Percentiles rank a stretch among this genome's conserved stretches.
Conservation (phyloP, 2,329 filamentous ascomycete species). For the Clathrospora elynae region DNA sequence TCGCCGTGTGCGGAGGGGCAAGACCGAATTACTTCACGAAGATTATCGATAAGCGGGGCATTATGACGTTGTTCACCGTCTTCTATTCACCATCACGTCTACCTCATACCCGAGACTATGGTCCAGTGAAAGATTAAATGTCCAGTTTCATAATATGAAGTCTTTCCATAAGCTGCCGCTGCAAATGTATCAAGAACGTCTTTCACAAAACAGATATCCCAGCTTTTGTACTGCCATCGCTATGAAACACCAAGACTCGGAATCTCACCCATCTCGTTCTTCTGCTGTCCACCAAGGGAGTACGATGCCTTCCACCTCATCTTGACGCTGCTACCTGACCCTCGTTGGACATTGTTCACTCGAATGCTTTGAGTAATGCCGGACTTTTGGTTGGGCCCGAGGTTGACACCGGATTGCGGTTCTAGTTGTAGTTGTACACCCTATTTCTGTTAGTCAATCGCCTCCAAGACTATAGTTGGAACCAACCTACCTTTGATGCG, state of each 20-base stretch:
- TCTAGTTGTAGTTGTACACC: conserved; percentile 80
- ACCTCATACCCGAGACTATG: not conserved
- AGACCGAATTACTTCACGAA: conserved; percentile 20
- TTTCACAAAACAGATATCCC: conserved; percentile 2
- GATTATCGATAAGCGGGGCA: conserved; percentile 28
- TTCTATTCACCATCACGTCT: not conserved
- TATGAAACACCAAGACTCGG: conserved; percentile 75
- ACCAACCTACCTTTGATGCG: conserved; percentile 76
- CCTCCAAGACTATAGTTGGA: not conserved
- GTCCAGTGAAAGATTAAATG: not conserved
- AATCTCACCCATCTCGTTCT: conserved; percentile 85
- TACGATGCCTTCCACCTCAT: conserved; percentile 89
- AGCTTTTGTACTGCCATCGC: conserved; percentile 12
- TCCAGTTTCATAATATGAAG: too few relatives aligned
- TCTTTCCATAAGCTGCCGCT: not conserved
- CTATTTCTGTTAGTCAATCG: conserved; percentile 53
- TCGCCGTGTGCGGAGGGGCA: conserved; percentile 25
- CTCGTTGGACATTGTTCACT: conserved; percentile 72
- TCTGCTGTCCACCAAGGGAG: conserved; percentile 66
- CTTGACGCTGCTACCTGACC: conserved; percentile 80
- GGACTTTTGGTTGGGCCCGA: conserved; percentile 71
- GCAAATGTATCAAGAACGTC: conserved; percentile 5
- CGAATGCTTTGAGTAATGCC: conserved; percentile 84
- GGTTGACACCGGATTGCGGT: conserved; percentile 79
- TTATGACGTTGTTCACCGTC: conserved; percentile 18